Evolutionary conservation across 495 filamentous ascomycete genomes (phyloP).

Genomic region (Hypoxylon trugodes): DNA sequence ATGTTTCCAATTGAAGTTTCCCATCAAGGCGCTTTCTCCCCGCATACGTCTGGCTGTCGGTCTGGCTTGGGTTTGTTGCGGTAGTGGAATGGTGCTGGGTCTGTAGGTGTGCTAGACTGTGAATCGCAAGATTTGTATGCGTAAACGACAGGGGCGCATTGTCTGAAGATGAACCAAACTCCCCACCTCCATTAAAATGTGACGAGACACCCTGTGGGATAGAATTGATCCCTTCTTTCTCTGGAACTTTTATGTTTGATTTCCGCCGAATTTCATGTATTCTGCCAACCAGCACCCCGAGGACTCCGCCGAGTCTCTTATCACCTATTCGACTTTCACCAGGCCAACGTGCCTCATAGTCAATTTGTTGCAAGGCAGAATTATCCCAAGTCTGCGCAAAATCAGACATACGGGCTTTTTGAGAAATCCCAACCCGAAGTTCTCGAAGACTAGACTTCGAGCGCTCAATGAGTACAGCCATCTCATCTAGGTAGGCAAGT

Average conservation of each 20-base stretch:
- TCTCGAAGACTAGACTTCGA: conserved; percentile 75
- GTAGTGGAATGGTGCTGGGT: conserved; percentile 3
- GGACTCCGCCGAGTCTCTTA: conserved; percentile 69
- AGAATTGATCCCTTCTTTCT: conserved; percentile 4
- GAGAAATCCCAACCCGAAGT: conserved; percentile 80
- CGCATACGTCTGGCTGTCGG: background rate
- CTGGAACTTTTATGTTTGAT: conserved; percentile 6
- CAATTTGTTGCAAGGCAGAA: conserved; percentile 63
- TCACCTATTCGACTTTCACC: conserved; percentile 58
- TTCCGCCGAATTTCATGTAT: conserved; percentile 66
- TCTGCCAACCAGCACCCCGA: conserved; percentile 73
- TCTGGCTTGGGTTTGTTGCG: background rate
- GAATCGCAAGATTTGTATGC: background rate
- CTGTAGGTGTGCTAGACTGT: conserved; percentile 10
- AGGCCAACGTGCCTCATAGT: conserved; percentile 61
- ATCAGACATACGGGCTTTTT: conserved; percentile 60
- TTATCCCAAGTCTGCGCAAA: conserved; percentile 73
- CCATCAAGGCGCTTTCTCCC: conserved; percentile 49
- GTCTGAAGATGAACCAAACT: conserved; percentile 25
- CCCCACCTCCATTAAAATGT: conserved; percentile 24
- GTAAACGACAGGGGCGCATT: background rate
- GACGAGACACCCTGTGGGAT: background rate
- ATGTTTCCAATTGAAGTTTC: conserved; percentile 73
- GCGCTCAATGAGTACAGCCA: conserved; percentile 80
- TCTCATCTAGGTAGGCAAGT: conserved; percentile 85